These are phyloP conservation scores for Calonectria henricotiae DNA, from an alignment of 2,329 filamentous ascomycete species.

Conservation along the genomic window DNA sequence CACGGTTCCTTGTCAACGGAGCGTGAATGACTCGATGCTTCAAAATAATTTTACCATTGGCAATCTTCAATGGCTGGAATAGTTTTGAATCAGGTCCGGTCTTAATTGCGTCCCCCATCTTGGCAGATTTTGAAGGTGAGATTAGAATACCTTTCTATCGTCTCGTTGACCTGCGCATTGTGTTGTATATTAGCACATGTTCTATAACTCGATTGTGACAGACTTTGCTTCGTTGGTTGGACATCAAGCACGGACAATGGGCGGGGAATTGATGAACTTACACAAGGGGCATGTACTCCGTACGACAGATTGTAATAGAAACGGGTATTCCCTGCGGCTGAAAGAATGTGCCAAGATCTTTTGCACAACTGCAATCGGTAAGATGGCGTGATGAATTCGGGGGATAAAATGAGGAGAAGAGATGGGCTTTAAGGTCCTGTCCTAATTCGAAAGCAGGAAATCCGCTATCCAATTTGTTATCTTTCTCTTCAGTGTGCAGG, in stretches of 20 bases:
- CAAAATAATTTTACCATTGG: constrained; percentile 64
- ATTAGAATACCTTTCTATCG: background rate
- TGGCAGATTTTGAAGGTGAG: background rate
- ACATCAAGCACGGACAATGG: background rate
- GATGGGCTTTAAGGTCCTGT: constrained; percentile 7
- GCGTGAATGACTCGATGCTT: constrained; percentile 69
- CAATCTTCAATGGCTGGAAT: constrained; percentile 57
- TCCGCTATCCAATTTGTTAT: background rate
- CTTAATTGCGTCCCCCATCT: constrained; percentile 41
- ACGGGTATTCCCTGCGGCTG: background rate
- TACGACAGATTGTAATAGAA: background rate
- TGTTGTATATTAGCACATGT: background rate
- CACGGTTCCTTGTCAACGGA: constrained; percentile 70
- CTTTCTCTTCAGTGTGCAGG: background rate
- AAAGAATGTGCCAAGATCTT: background rate
- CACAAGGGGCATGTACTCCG: background rate
- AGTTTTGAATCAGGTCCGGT: constrained; percentile 45
- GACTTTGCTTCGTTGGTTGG: background rate
- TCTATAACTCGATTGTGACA: background rate
- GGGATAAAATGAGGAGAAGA: background rate
- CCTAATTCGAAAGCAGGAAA: background rate
- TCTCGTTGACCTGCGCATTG: constrained; percentile 9
- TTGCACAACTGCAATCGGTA: background rate
- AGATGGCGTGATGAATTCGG: background rate
- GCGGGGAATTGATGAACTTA: background rate